phyloP scores from a whole-genome alignment of 352 stramenopile species.

The Nothophytophthora sp. region DNA sequence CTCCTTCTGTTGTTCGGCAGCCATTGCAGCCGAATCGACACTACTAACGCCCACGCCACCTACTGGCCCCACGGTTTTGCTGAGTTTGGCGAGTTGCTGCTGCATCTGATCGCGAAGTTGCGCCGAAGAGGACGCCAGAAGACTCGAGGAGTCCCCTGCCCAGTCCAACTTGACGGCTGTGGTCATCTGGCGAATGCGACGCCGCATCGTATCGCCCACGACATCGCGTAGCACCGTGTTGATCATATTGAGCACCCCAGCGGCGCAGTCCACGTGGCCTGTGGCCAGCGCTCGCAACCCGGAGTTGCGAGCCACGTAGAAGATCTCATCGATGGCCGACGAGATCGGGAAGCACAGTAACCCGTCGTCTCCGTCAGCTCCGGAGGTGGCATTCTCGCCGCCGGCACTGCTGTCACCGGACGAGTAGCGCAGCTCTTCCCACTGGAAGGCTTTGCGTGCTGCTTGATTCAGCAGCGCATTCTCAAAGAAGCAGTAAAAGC shows the following conservation, averaged over 20 bases:
- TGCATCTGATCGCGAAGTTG: slow-evolving; percentile 87
- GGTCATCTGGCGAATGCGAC: slow-evolving; percentile 74
- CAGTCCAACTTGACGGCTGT: slow-evolving; percentile 64
- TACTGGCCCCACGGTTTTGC: slow-evolving; percentile 71
- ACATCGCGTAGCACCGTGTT: slow-evolving; percentile 81
- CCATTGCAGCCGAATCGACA: slow-evolving; percentile 9
- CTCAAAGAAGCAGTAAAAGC: slow-evolving; percentile 89
- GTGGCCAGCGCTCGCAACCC: slow-evolving; percentile 76
- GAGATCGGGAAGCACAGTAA: slow-evolving; percentile 74
- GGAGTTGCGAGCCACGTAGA: slow-evolving; percentile 86
- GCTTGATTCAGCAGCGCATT: slow-evolving; percentile 76
- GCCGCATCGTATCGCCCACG: slow-evolving; percentile 79
- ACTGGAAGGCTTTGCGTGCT: slow-evolving; percentile 84
- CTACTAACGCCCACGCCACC: slow-evolving; percentile 18
- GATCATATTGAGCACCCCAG: slow-evolving; percentile 86
- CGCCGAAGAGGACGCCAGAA: slow-evolving; percentile 51
- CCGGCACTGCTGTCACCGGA: slow-evolving; percentile 19
- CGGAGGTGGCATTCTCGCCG: slow-evolving; percentile 1
- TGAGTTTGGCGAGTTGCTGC: slow-evolving; percentile 84
- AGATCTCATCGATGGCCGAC: slow-evolving; percentile 86
- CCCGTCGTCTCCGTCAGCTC: slow-evolving; percentile 18
- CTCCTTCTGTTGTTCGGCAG: slow-evolving; percentile 54
- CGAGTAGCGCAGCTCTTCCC: slow-evolving; percentile 79
- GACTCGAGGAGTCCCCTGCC: slow-evolving; percentile 36
- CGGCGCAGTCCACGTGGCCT: slow-evolving; percentile 79